Conservation (phyloP, 768 basidiomycete genomes). For the Boletellus ananiceps region DNA sequence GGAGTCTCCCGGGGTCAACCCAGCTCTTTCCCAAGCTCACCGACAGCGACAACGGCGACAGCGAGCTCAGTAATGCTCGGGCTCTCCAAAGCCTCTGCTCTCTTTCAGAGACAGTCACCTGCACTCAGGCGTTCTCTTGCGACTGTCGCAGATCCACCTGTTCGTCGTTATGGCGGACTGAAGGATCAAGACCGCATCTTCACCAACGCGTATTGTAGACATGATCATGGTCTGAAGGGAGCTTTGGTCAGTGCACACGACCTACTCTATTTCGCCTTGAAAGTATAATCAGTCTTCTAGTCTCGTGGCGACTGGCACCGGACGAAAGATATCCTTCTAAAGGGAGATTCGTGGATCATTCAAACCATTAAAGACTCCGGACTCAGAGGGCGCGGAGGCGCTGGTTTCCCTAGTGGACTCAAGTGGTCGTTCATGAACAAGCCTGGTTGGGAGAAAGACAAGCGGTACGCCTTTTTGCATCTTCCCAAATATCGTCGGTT, state of each 20-base stretch:
- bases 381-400: constrained; percentile 91
- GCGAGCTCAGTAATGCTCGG: constrained; percentile 25
- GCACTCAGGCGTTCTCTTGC: constrained; percentile 43
- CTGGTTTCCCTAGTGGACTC: constrained; percentile 93
- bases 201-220: constrained; percentile 82
- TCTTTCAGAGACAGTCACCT: constrained; percentile 17
- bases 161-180: constrained; percentile 87
- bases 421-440: constrained; percentile 99
- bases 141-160: constrained; percentile 79
- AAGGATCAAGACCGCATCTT: constrained; percentile 95
- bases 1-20: constrained; percentile 15
- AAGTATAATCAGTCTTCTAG: constrained; percentile 34
- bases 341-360: constrained; percentile 97
- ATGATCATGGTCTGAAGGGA: constrained; percentile 92
- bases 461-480: constrained; percentile 44
- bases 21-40: not conserved
- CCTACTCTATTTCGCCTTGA: not conserved
- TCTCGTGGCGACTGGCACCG: constrained; percentile 96
- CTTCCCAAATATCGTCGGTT: not conserved
- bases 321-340: constrained; percentile 93
- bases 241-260: constrained; percentile 53
- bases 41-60: constrained; percentile 12
- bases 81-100: constrained; percentile 23
- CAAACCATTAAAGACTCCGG: constrained; percentile 95
- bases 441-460: constrained; percentile 96